phyloP scores from a whole-genome alignment of 108 stramenopile genomes.

The Bacterosira constricta region DNA sequence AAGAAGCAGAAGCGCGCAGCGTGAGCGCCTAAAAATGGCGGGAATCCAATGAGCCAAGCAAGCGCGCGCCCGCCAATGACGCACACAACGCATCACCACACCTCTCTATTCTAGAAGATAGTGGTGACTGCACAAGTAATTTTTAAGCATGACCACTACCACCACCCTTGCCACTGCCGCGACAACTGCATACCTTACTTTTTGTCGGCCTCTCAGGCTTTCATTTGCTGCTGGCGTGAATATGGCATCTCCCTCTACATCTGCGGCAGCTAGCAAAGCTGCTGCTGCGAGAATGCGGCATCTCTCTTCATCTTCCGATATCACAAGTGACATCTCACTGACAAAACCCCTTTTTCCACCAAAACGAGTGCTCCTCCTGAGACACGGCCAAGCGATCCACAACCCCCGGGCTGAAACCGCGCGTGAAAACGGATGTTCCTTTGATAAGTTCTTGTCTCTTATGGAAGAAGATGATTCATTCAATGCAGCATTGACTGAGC shows the following conservation, averaged over 20 bases:
- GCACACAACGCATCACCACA: too few relatives aligned
- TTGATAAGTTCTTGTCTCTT: constrained; percentile 66
- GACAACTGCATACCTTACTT: not conserved
- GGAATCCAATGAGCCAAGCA: too few relatives aligned
- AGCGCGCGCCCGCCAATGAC: too few relatives aligned
- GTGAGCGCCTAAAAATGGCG: too few relatives aligned
- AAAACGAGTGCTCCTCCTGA: constrained; percentile 59
- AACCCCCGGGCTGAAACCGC: constrained; percentile 83
- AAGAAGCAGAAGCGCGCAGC: too few relatives aligned
- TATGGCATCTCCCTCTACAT: constrained; percentile 1
- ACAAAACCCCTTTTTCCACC: constrained; percentile 25
- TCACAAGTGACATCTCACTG: not conserved
- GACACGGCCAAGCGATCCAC: constrained; percentile 83
- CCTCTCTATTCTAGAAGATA: too few relatives aligned
- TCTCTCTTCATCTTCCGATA: not conserved
- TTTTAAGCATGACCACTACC: too few relatives aligned
- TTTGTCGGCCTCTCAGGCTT: not conserved
- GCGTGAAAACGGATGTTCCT: constrained; percentile 60
- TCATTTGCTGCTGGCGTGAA: not conserved
- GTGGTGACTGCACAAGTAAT: too few relatives aligned
- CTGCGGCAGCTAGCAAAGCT: constrained; percentile 8
- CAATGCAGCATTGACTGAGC: constrained; percentile 63
- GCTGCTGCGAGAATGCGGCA: constrained; percentile 26
- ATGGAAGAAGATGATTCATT: constrained; percentile 79
- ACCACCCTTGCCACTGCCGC: not conserved